A percentile compares a stretch with the other conserved stretches of the same genome.
Conservation (phyloP, 306 rosid genomes). For the Acacia melanoxylon region DNA sequence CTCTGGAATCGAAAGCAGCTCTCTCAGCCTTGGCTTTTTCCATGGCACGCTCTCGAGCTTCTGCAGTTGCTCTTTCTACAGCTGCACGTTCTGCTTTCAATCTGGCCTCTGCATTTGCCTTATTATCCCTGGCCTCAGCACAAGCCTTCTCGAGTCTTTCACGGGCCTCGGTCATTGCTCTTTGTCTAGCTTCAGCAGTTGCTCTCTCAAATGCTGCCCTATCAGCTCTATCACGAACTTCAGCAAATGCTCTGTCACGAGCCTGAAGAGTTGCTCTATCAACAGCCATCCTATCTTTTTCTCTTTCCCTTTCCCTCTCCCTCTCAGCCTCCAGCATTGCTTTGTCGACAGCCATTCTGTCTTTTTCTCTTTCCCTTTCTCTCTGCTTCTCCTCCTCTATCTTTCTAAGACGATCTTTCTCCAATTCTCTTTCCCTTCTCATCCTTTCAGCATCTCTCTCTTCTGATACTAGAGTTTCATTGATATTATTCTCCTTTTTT, state of each 20-base stretch:
- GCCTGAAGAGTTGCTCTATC: conserved; percentile 76
- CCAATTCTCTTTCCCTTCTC: conserved; percentile 64
- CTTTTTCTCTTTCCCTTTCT: conserved; percentile 87
- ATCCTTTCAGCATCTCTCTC: conserved; percentile 62
- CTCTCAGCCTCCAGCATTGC: conserved; percentile 78
- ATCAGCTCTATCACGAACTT: conserved; percentile 74
- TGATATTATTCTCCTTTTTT: conserved; percentile 49
- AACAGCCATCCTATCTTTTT: conserved; percentile 86
- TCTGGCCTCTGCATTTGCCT: conserved; percentile 77
- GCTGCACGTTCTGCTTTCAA: conserved; percentile 86
- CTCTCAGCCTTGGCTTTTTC: conserved; percentile 77
- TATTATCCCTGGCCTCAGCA: conserved; percentile 90
- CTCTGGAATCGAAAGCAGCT: conserved; percentile 65
- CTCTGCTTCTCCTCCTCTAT: conserved; percentile 86
- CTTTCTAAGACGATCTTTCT: conserved; percentile 67
- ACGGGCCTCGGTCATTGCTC: conserved; percentile 80
- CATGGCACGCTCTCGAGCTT: conserved; percentile 91
- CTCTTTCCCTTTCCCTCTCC: conserved; percentile 97
- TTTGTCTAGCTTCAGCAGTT: conserved; percentile 85
- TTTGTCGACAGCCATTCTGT: conserved; percentile 83
- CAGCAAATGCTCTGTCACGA: conserved; percentile 60
- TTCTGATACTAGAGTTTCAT: conserved; percentile 36
- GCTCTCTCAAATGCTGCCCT: conserved; percentile 87
- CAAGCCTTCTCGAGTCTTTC: conserved; percentile 96
- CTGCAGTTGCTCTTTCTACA: conserved; percentile 86